phyloP scores from a whole-genome alignment of 1,284 basidiomycete species.

The Psilocybe mexicana region DNA sequence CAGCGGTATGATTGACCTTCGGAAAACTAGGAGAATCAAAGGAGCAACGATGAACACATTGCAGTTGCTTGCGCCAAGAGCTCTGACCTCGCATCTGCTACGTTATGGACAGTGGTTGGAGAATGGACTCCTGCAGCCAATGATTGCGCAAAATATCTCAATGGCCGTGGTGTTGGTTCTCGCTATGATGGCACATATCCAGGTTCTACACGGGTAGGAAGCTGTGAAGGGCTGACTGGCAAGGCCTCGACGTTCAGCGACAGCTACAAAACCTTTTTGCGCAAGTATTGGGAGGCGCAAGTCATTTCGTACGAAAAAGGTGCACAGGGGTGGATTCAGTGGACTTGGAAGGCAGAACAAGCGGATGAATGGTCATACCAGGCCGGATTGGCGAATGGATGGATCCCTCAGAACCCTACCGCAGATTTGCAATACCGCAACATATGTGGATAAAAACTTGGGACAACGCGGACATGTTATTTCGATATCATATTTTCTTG shows the following conservation, averaged over 20 bases:
- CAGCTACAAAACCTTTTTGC: slow-evolving; percentile 81
- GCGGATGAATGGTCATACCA: slow-evolving; percentile 80
- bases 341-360: slow-evolving; percentile 71
- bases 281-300: slow-evolving; percentile 87
- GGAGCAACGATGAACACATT: slow-evolving; percentile 62
- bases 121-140: slow-evolving; percentile 85
- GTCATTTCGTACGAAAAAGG: slow-evolving; percentile 59
- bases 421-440: slow-evolving; percentile 39
- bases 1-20: too few relatives aligned
- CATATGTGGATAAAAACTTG: slow-evolving; percentile 35
- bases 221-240: slow-evolving; percentile 75
- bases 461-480: background rate
- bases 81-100: slow-evolving; percentile 49
- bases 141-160: slow-evolving; percentile 84
- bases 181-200: slow-evolving; percentile 79
- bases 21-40: slow-evolving; percentile 46
- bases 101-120: slow-evolving; percentile 78
- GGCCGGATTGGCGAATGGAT: slow-evolving; percentile 75
- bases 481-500: background rate
- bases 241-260: slow-evolving; percentile 69
- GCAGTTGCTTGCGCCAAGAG: slow-evolving; percentile 57
- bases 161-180: slow-evolving; percentile 70
- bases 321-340: slow-evolving; percentile 71
- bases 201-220: slow-evolving; percentile 69
- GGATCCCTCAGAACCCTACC: slow-evolving; percentile 70